Percentiles rank a stretch among this genome's conserved stretches.
phyloP scores from a whole-genome alignment of 371 early-diverging fungal species.

The Mortierella sp. region DNA sequence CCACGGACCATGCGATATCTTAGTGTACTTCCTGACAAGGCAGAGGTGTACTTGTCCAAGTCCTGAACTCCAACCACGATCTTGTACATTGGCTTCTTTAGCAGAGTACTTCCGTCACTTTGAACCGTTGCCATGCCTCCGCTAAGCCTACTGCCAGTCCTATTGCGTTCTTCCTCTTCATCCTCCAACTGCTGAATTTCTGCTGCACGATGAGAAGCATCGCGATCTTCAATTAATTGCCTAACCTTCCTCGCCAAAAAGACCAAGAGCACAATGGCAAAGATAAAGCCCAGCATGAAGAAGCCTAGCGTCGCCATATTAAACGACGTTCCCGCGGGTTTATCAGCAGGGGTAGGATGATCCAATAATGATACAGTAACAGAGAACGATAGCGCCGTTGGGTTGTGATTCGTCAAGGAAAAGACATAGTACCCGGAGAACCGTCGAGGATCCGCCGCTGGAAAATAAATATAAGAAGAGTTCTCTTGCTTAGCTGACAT shows the following conservation, averaged over 20 bases:
- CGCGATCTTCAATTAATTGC: conserved; percentile 51
- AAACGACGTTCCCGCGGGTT: conserved; percentile 19
- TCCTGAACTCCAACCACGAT: conserved; percentile 53
- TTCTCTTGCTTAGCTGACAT: conserved; percentile 23
- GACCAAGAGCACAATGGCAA: conserved; percentile 32
- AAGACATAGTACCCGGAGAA: conserved; percentile 55
- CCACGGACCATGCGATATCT: conserved; percentile 16
- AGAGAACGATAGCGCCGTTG: conserved; percentile 28
- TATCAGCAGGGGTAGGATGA: conserved; percentile 29
- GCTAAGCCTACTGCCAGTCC: conserved; percentile 15
- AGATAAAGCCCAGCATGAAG: conserved; percentile 48
- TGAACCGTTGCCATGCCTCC: conserved; percentile 30
- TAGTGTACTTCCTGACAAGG: conserved; percentile 21
- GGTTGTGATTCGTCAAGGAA: conserved; percentile 43
- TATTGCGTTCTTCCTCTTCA: conserved; percentile 31
- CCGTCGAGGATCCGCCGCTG: conserved; percentile 41
- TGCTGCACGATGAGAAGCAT: conserved; percentile 32
- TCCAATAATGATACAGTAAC: conserved; percentile 36
- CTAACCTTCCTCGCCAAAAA: conserved; percentile 52
- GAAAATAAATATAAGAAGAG: conserved; percentile 34
- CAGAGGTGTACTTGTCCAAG: conserved; percentile 2
- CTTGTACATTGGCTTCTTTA: conserved; percentile 44
- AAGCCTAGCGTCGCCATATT: conserved; percentile 50
- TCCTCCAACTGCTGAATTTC: conserved; percentile 48
- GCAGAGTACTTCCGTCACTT: conserved; percentile 17